A percentile compares a stretch with the other conserved stretches of the same genome.
phyloP scores from a whole-genome alignment of 805 yeast genomes.

The Kodamaea kaohsiungensis region DNA sequence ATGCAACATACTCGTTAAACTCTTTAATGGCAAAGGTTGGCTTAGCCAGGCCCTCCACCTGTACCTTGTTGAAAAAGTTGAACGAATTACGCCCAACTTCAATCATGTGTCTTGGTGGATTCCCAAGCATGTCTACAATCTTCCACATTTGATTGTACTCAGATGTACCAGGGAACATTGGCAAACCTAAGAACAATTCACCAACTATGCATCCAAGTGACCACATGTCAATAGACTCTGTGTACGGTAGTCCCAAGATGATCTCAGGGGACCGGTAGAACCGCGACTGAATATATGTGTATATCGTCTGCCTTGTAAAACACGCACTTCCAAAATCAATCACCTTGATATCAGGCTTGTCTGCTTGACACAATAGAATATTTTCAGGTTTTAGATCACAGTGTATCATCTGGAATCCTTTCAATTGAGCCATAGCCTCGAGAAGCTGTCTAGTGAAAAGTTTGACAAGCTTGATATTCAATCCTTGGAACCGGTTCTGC shows the following conservation, averaged over 20 bases:
- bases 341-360: slow-evolving; percentile 83
- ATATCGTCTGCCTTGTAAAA: slow-evolving; percentile 84
- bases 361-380: slow-evolving; percentile 75
- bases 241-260: slow-evolving; percentile 85
- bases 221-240: slow-evolving; percentile 96
- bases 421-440: slow-evolving; percentile 77
- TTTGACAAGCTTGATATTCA: slow-evolving; percentile 75
- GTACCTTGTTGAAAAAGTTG: slow-evolving; percentile 59
- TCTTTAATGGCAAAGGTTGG: slow-evolving; percentile 34
- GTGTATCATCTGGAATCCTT: slow-evolving; percentile 83
- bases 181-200: slow-evolving; percentile 87
- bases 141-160: slow-evolving; percentile 89
- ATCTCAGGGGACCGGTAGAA: slow-evolving; percentile 96
- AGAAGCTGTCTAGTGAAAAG: slow-evolving; percentile 78
- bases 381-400: slow-evolving; percentile 98
- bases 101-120: slow-evolving; percentile 95
- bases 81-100: slow-evolving; percentile 88
- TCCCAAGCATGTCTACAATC: slow-evolving; percentile 77
- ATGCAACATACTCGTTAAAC: slow-evolving; percentile 37
- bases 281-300: slow-evolving; percentile 89
- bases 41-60: slow-evolving; percentile 23
- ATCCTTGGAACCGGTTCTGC: slow-evolving; percentile 91
- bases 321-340: slow-evolving; percentile 97
- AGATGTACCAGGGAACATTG: slow-evolving; percentile 91
- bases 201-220: slow-evolving; percentile 92